A percentile compares a stretch with the other conserved stretches of the same genome.
These are phyloP conservation scores for Vaccinium vitisidaea DNA, from an alignment of 148 eudicot species.

Conservation along the genomic window DNA sequence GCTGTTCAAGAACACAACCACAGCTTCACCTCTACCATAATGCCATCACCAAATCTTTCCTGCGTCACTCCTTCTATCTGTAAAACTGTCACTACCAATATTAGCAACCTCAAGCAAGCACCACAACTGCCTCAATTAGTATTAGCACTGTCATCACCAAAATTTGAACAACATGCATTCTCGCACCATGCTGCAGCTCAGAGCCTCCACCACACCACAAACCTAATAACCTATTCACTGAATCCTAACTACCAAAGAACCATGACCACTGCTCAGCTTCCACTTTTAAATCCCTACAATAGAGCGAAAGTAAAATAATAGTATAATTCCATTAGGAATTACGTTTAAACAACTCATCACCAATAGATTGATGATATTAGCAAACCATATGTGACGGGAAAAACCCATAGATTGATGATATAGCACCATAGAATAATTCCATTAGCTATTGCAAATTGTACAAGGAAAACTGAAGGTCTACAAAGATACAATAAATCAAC, in stretches of 20 bases:
- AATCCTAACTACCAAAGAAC: background rate
- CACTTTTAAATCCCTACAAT: background rate
- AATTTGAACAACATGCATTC: background rate
- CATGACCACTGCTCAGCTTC: background rate
- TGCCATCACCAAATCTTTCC: slow-evolving; percentile 7
- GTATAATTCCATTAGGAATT: background rate
- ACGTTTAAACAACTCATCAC: background rate
- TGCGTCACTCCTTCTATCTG: background rate
- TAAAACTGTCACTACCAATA: background rate
- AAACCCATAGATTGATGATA: background rate
- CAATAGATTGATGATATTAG: background rate
- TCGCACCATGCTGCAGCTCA: background rate
- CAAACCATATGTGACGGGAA: no score
- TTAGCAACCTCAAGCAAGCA: background rate
- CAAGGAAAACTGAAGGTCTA: background rate
- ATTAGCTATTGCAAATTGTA: background rate
- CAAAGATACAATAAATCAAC: background rate
- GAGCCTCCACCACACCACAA: background rate
- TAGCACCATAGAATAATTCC: no score
- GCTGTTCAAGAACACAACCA: background rate
- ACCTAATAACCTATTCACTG: background rate
- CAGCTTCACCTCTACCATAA: background rate
- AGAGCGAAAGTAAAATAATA: background rate
- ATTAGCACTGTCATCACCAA: background rate
- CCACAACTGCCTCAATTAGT: background rate